Percentiles rank a stretch among this genome's conserved stretches.
These are phyloP conservation scores for Daldinia sp. DNA, from an alignment of 2,329 filamentous ascomycete genomes.

Conservation along the genomic window DNA sequence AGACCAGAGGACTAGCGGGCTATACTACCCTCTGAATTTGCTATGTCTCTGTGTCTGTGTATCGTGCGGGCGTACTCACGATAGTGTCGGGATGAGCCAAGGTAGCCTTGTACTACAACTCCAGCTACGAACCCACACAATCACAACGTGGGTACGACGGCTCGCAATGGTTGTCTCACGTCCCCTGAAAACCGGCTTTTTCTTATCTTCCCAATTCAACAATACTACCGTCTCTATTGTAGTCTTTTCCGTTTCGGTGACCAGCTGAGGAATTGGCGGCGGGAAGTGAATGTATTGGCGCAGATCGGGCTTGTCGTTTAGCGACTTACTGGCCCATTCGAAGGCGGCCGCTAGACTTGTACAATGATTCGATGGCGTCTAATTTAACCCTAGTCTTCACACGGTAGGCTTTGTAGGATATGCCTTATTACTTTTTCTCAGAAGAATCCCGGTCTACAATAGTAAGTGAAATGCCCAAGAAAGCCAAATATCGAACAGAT, in stretches of 20 bases:
- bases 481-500: slow-evolving; percentile 39
- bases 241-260: slow-evolving; percentile 45
- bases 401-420: slow-evolving; percentile 32
- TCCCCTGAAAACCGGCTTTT: slow-evolving; percentile 46
- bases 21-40: slow-evolving; percentile 40
- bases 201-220: slow-evolving; percentile 26
- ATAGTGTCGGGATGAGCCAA: slow-evolving; percentile 49
- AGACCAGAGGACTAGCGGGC: slow-evolving; percentile 54
- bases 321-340: slow-evolving; percentile 47
- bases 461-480: slow-evolving; percentile 33
- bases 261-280: slow-evolving; percentile 41
- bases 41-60: slow-evolving; percentile 46
- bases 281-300: slow-evolving; percentile 44
- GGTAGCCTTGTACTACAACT: slow-evolving; percentile 48
- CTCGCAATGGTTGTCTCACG: slow-evolving; percentile 47
- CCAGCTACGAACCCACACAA: slow-evolving; percentile 45
- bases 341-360: slow-evolving; percentile 44
- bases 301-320: slow-evolving; percentile 48
- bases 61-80: slow-evolving; percentile 46
- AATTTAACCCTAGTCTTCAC: slow-evolving; percentile 42
- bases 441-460: slow-evolving; percentile 40
- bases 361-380: slow-evolving; percentile 45
- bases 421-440: slow-evolving; percentile 25
- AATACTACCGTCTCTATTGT: slow-evolving; percentile 34
- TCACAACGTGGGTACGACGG: slow-evolving; percentile 47